phyloP scores from a whole-genome alignment of 352 stramenopile species.

The Globisporangium orthogonon region DNA sequence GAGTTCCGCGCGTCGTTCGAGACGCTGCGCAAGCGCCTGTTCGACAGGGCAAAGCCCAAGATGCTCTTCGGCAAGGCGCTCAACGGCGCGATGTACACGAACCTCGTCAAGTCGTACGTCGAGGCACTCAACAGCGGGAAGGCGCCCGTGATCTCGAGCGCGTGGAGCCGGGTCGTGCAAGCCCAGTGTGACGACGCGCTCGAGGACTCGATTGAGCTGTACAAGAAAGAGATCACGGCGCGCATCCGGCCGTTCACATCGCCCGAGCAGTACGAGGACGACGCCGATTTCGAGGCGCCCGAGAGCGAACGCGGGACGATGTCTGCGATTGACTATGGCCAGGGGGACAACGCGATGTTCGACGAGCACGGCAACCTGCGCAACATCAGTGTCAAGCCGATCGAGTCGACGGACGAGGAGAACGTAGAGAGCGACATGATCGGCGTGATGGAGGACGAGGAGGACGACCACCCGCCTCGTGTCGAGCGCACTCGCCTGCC shows the following conservation, averaged over 20 bases:
- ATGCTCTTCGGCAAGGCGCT: constrained; percentile 80
- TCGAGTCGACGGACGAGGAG: constrained; percentile 24
- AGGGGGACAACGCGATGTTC: constrained; percentile 63
- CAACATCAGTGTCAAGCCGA: constrained; percentile 21
- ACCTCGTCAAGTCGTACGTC: constrained; percentile 76
- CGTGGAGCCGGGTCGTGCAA: constrained; percentile 86
- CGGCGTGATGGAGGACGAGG: constrained; percentile 57
- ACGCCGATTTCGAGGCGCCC: constrained; percentile 33
- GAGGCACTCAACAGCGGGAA: constrained; percentile 86
- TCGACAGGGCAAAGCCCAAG: constrained; percentile 80
- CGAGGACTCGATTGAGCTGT: constrained; percentile 64
- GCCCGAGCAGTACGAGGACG: constrained; percentile 48
- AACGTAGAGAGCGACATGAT: constrained; percentile 55
- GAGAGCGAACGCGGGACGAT: constrained; percentile 18
- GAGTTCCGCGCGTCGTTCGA: constrained; percentile 81
- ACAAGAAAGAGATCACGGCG: constrained; percentile 58
- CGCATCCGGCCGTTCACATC: constrained; percentile 47
- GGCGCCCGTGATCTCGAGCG: constrained; percentile 82
- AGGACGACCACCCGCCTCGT: constrained; percentile 16
- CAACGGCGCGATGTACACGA: constrained; percentile 85
- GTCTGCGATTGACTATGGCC: constrained; percentile 43
- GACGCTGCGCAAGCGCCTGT: constrained; percentile 53
- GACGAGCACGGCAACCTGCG: constrained; percentile 73
- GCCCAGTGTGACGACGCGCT: constrained; percentile 79
- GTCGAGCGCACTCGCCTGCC: constrained; percentile 63